Conservation (phyloP, 768 basidiomycete genomes). For the Mrakia hoshinonis region DNA sequence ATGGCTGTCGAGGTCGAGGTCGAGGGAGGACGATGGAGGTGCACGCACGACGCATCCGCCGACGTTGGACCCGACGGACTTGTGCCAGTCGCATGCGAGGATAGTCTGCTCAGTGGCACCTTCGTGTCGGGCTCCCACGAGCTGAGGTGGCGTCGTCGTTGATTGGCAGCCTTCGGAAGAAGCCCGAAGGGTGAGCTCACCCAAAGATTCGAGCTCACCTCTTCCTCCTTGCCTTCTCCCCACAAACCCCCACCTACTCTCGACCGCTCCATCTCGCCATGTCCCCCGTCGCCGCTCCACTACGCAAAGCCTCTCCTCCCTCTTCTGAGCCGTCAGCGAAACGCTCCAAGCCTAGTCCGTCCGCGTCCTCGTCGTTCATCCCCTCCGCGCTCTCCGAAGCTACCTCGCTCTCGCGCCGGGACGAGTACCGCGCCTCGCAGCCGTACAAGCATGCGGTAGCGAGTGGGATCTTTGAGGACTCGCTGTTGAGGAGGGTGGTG, state of each 20-base stretch:
- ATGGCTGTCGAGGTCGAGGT: too few species aligned
- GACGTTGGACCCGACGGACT: too few species aligned
- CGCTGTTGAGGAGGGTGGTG: constrained; percentile 67
- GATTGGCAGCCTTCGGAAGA: too few species aligned
- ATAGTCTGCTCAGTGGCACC: too few species aligned
- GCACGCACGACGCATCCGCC: too few species aligned
- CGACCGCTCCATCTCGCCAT: neutral
- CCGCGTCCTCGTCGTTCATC: neutral
- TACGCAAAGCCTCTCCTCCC: neutral
- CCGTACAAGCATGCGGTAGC: constrained; percentile 80
- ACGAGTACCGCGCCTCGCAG: constrained; percentile 50
- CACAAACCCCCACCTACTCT: neutral
- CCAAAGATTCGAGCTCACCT: neutral
- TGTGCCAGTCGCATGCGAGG: too few species aligned
- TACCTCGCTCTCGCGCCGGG: neutral
- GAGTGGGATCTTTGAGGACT: constrained; percentile 72
- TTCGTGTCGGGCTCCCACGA: too few species aligned
- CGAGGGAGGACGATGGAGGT: too few species aligned
- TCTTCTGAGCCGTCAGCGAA: neutral
- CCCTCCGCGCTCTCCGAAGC: neutral
- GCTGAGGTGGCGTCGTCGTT: too few species aligned
- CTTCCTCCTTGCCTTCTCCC: neutral
- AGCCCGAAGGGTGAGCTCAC: neutral
- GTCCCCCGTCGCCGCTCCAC: neutral
- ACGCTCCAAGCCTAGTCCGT: neutral